Conservation (phyloP, 2,329 filamentous ascomycete species). For the Scytalidium sp. region DNA sequence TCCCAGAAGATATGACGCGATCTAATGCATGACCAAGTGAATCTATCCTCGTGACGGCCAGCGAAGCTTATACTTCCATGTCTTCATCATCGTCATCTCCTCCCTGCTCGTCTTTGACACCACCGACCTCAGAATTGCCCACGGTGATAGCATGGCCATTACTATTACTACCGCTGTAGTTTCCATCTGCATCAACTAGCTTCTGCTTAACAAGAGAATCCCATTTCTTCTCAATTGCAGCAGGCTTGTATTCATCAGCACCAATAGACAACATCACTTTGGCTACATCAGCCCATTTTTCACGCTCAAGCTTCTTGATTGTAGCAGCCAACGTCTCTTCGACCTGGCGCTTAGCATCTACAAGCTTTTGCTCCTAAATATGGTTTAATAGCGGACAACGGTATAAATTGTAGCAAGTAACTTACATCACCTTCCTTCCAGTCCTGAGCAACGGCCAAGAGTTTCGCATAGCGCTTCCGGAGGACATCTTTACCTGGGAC, state of each 20-base stretch:
- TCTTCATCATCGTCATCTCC: no score
- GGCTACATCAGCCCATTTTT: conserved; percentile 7
- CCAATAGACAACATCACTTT: conserved; percentile 2
- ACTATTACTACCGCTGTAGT: conserved; percentile 2
- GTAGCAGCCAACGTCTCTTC: conserved; percentile 1
- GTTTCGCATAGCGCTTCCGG: conserved; percentile 7
- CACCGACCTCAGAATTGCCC: not conserved
- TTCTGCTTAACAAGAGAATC: conserved; percentile 6
- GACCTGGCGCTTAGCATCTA: conserved; percentile 3
- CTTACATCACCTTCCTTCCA: conserved; percentile 12
- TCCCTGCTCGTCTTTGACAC: not conserved
- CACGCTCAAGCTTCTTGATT: conserved; percentile 6
- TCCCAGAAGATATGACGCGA: no score
- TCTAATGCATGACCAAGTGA: no score
- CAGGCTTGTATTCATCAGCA: conserved; percentile 4
- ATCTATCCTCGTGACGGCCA: no score
- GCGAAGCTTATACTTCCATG: no score
- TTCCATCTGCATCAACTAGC: conserved; percentile 4
- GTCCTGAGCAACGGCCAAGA: conserved; percentile 6
- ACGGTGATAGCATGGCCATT: not conserved
- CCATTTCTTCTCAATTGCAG: conserved; percentile 8
- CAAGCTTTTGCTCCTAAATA: conserved; percentile 5
- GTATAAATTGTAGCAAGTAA: not conserved
- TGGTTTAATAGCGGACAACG: not conserved
- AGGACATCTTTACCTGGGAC: conserved; percentile 6